Evolutionary conservation across 2,329 filamentous ascomycete genomes (phyloP).

Genomic region (Penicillium sp.): DNA sequence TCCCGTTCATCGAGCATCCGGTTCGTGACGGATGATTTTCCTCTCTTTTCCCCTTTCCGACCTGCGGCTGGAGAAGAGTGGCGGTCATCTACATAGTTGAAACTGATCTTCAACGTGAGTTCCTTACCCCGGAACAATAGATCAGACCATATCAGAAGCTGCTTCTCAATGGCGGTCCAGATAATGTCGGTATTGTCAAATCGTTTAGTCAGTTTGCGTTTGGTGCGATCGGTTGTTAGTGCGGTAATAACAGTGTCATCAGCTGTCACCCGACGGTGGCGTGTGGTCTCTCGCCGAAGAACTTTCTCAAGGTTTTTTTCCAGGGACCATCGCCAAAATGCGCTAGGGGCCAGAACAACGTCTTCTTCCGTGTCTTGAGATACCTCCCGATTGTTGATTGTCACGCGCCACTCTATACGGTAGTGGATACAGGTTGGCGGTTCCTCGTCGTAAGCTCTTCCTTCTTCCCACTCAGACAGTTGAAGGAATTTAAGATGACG

Average conservation of each 20-base stretch:
- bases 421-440: too few species aligned
- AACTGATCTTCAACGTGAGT: slow-evolving; percentile 8
- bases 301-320: slow-evolving; percentile 13
- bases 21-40: slow-evolving; percentile 11
- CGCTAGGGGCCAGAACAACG: slow-evolving; percentile 15
- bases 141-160: slow-evolving; percentile 7
- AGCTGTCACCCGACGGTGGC: too few species aligned
- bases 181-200: slow-evolving; percentile 11
- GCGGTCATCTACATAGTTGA: slow-evolving; percentile 8
- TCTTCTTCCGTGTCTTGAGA: slow-evolving; percentile 16
- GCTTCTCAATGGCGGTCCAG: slow-evolving; percentile 8
- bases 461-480: slow-evolving; percentile 9
- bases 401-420: too few species aligned
- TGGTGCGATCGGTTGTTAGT: slow-evolving; percentile 13
- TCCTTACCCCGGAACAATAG: background rate
- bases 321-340: slow-evolving; percentile 10
- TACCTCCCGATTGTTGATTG: slow-evolving; percentile 14
- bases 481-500: background rate
- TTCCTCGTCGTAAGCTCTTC: slow-evolving; percentile 9
- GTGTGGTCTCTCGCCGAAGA: slow-evolving; percentile 5
- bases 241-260: slow-evolving; percentile 20
- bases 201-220: slow-evolving; percentile 5
- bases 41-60: slow-evolving; percentile 12
- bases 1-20: slow-evolving; percentile 12
- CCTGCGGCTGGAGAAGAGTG: background rate